Conservation (phyloP, 345 rosid species). For the Atalantia buxifolia region DNA sequence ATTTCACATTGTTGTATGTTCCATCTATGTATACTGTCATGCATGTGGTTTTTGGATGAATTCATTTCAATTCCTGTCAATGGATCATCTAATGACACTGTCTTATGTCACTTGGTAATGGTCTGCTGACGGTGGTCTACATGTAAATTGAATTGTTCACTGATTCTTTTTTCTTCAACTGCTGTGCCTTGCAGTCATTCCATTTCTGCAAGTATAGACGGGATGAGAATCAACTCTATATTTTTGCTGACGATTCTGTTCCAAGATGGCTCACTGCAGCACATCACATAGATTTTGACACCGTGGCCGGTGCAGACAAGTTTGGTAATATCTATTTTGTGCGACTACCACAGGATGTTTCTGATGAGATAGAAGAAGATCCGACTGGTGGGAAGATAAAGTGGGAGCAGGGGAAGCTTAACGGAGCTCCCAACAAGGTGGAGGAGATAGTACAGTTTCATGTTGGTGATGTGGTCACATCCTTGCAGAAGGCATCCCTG, state of each 20-base stretch:
- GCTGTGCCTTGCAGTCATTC: constrained; percentile 66
- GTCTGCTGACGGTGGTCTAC: neutral
- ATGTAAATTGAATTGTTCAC: neutral
- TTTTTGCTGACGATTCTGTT: constrained; percentile 92
- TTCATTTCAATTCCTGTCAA: neutral
- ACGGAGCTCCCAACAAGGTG: constrained; percentile 95
- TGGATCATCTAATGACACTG: neutral
- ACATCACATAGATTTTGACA: constrained; percentile 86
- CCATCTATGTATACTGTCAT: neutral
- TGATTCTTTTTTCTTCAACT: neutral
- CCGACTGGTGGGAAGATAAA: constrained; percentile 97
- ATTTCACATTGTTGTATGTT: neutral
- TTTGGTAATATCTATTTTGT: constrained; percentile 91
- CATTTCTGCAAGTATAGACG: constrained; percentile 98
- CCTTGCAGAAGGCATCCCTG: constrained; percentile 85
- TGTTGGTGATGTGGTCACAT: constrained; percentile 77
- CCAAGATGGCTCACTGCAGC: constrained; percentile 98
- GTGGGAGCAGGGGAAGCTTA: constrained; percentile 98
- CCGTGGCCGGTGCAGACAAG: constrained; percentile 96
- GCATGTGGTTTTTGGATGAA: neutral
- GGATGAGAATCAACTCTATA: constrained; percentile 94
- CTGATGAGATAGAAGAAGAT: constrained; percentile 97
- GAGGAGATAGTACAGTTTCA: constrained; percentile 97
- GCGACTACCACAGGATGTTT: constrained; percentile 84
- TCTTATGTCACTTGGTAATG: neutral